A percentile compares a stretch with the other conserved stretches of the same genome.
These are phyloP conservation scores for Dothiorella sarmentorum DNA, from an alignment of 2,329 filamentous ascomycete species.

Conservation along the genomic window DNA sequence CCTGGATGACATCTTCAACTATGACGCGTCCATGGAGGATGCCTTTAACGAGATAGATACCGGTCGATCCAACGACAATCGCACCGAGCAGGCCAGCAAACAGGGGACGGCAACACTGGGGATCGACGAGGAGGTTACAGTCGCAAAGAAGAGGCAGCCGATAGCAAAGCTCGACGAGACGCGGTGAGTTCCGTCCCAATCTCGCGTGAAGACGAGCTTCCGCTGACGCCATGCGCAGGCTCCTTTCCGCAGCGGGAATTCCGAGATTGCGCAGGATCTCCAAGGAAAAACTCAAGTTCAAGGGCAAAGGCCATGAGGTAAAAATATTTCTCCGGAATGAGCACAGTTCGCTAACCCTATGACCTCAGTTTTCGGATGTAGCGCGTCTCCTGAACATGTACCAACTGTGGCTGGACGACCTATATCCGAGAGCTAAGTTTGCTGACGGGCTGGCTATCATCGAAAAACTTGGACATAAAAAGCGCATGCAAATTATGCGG, in stretches of 20 bases:
- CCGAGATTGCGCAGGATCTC: conserved; percentile 73
- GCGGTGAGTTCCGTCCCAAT: conserved; percentile 47
- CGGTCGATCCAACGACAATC: conserved; percentile 3
- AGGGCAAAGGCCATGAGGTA: conserved; percentile 92
- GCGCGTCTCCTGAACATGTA: conserved; percentile 82
- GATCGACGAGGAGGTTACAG: conserved; percentile 80
- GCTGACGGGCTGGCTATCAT: conserved; percentile 85
- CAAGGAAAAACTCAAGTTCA: conserved; percentile 68
- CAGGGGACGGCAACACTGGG: conserved; percentile 52
- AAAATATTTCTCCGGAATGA: conserved; percentile 15
- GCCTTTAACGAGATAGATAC: conserved; percentile 42
- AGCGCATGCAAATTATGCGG: conserved; percentile 68
- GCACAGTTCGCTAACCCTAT: conserved; percentile 11
- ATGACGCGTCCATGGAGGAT: conserved; percentile 60
- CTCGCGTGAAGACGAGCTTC: neutral
- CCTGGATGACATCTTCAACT: conserved; percentile 70
- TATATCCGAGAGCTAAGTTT: conserved; percentile 93
- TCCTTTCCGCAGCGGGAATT: conserved; percentile 81
- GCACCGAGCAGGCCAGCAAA: conserved; percentile 20
- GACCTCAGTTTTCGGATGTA: conserved; percentile 72
- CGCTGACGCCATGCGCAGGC: conserved; percentile 44
- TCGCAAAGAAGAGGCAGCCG: conserved; percentile 73
- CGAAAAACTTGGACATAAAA: conserved; percentile 88
- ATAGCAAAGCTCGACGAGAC: conserved; percentile 83
- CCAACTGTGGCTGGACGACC: conserved; percentile 92